phyloP scores from a whole-genome alignment of 805 yeast genomes.

The Candida mattraensis region DNA sequence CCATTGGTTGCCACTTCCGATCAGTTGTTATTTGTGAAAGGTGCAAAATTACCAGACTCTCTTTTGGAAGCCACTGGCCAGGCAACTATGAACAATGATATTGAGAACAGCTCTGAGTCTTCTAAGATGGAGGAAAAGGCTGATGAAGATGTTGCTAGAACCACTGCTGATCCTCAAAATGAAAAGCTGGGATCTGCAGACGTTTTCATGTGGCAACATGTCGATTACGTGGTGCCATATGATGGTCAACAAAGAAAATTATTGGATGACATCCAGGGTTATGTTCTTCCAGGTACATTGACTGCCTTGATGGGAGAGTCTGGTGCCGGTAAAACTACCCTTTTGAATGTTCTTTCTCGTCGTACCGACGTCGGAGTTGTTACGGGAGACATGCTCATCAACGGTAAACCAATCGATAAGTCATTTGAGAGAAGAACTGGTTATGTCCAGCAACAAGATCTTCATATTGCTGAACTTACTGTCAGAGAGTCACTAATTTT shows the following conservation, averaged over 20 bases:
- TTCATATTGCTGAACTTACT: conserved; percentile 49
- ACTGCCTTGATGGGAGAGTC: conserved; percentile 67
- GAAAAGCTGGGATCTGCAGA: conserved; percentile 42
- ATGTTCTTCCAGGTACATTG: conserved; percentile 51
- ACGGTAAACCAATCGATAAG: conserved; percentile 47
- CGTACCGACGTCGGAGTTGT: conserved; percentile 52
- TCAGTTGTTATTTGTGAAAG: conserved; percentile 31
- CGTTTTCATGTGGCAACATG: conserved; percentile 61
- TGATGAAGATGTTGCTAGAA: conserved; percentile 17
- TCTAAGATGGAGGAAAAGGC: conserved; percentile 12
- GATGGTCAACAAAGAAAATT: conserved; percentile 40
- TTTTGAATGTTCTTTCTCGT: conserved; percentile 52
- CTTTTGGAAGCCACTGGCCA: conserved; percentile 32
- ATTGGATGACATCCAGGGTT: conserved; percentile 46
- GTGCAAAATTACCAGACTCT: conserved; percentile 27
- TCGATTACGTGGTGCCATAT: conserved; percentile 55
- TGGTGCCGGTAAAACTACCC: conserved; percentile 64
- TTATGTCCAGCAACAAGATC: conserved; percentile 57
- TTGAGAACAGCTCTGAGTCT: conserved; percentile 27
- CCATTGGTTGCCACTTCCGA: conserved; percentile 35
- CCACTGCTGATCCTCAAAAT: conserved; percentile 11
- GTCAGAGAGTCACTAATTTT: conserved; percentile 51
- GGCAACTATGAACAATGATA: conserved; percentile 31
- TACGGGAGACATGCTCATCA: conserved; percentile 56
- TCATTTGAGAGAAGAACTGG: conserved; percentile 56